Conservation (phyloP, 2,329 filamentous ascomycete genomes). For the Capronia americana region DNA sequence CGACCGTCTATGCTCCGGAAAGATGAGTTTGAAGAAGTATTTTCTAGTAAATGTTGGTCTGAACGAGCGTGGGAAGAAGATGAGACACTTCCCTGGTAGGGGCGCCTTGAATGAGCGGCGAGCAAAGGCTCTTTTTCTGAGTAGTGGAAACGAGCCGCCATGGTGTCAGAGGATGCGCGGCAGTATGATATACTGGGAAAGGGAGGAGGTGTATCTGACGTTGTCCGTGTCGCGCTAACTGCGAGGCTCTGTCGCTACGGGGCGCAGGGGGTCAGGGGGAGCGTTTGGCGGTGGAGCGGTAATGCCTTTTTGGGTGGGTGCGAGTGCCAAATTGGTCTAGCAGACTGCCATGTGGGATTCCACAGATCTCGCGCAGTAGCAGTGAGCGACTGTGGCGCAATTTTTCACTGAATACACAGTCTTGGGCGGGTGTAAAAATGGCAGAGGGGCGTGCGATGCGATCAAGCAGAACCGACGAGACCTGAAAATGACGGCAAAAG, state of each 20-base stretch:
- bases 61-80: conserved; percentile 20
- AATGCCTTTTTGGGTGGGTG: conserved; percentile 1
- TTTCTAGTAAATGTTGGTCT: conserved; percentile 12
- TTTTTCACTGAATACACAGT: not conserved
- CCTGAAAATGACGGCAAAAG: not conserved
- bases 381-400: too few relatives aligned
- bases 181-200: conserved; percentile 20
- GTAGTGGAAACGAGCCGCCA: conserved; percentile 15
- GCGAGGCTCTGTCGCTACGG: conserved; percentile 17
- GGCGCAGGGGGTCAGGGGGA: conserved; percentile 18
- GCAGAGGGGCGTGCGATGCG: not conserved
- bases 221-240: conserved; percentile 21
- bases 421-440: not conserved
- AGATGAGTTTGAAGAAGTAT: conserved; percentile 6
- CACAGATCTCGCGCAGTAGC: not conserved
- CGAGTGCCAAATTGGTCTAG: not conserved
- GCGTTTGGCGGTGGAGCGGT: not conserved
- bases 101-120: conserved; percentile 26
- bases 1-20: conserved; percentile 4
- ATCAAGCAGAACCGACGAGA: not conserved
- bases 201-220: conserved; percentile 26
- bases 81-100: conserved; percentile 18
- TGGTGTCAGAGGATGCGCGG: conserved; percentile 20
- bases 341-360: not conserved
- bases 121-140: conserved; percentile 31